phyloP scores from a whole-genome alignment of 1,284 basidiomycete genomes.

The Sporisorium scitamineum region DNA sequence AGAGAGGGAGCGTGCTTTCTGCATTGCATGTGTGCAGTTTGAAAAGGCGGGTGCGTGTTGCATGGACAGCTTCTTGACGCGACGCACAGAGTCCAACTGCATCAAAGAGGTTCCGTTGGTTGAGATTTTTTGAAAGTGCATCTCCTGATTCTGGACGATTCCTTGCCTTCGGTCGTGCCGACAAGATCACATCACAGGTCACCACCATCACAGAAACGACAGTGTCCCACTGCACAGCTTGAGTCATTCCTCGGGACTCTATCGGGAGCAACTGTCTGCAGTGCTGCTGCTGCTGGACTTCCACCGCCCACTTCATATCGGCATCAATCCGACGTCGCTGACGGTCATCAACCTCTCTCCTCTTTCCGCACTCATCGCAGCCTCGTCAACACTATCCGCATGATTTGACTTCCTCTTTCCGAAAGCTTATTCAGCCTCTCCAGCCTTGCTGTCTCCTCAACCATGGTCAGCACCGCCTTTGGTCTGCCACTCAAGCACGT shows the following conservation, averaged over 20 bases:
- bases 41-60: neutral
- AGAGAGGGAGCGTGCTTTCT: neutral
- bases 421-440: neutral
- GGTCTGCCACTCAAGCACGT: conserved; percentile 48
- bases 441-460: neutral
- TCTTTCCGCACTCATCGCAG: neutral
- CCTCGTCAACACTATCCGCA: conserved; percentile 9
- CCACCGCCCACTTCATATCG: conserved; percentile 24
- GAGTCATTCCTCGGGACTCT: neutral
- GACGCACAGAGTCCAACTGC: neutral
- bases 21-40: neutral
- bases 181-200: neutral
- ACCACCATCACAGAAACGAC: neutral
- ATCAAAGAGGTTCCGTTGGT: neutral
- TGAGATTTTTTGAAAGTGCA: neutral
- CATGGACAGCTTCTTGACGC: neutral
- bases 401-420: conserved; percentile 10
- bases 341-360: neutral
- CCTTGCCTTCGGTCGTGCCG: neutral
- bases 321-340: conserved; percentile 7
- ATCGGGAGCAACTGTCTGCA: neutral
- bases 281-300: neutral
- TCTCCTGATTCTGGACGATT: neutral
- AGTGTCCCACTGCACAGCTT: neutral
- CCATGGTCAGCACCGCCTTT: conserved; percentile 27